Base-by-base conservation (phyloP, 2,329 filamentous ascomycete species). In the Verticillium nonalfalfae region DNA sequence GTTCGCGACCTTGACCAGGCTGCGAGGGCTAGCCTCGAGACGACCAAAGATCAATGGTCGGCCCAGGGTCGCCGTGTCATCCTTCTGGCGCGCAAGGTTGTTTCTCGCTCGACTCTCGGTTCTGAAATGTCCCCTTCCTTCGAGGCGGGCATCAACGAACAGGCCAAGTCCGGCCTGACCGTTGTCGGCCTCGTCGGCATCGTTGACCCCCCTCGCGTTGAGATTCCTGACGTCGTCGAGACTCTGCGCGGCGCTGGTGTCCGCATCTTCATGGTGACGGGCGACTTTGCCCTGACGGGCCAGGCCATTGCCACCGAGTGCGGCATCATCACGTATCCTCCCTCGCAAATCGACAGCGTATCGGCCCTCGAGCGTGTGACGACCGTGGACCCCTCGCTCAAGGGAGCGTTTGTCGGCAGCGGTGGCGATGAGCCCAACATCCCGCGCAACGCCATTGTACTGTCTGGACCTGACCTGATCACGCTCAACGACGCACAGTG, bases 171-270 rank as follows among this genome's bases (percentile, higher is more conserved):
- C 39, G 79, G 85, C 35, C 83, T 97, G 36, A 83, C 81, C 3
- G 90, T 96, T 64, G 83, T 91, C 14, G 93, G 93, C n/a, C 82
- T 97, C 11, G 88, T 90, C 57, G 92, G 91, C 61, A 89, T 96
- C 64, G 94, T 95, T 71, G 92, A 96, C 67, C 92, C 92, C 4
- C 92, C 91, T 60, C 90, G 92, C 1, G 84, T 86, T 1, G 92
- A 96, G 75, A 93, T 91, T 0, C 90, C 88, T 21, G 82, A 80
- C 1, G 87, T 90, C 7, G 90, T 93, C 62, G 79, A 79, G 31
- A 83, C 88, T 69, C 92, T 89, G 68, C 85, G 89, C 60, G 81
- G 81, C 56, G 90, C 90, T 35, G 90, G 90, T 58, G 91, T 93
- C 71, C 84, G 83, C 64, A 90, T 93, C 7, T 90, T 93, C 75